phyloP scores from a whole-genome alignment of 192 early-diverging fungal species.

The Entomortierella chlamydospora region DNA sequence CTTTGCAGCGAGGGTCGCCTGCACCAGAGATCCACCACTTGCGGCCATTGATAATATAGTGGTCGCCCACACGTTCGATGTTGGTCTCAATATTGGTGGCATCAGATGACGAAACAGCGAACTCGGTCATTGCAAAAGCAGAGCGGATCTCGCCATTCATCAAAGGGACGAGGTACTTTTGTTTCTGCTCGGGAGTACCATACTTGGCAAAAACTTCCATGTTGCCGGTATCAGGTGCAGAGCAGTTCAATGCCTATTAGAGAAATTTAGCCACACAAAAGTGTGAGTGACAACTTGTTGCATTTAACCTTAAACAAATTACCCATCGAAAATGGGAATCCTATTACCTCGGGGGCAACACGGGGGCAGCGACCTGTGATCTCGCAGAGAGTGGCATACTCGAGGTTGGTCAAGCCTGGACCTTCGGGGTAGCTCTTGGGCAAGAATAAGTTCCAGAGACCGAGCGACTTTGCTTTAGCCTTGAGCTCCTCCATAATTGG shows the following conservation, averaged over 20 bases:
- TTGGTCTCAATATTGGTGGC: slow-evolving; percentile 95
- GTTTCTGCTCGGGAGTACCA: slow-evolving; percentile 87
- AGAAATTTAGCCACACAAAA: no score
- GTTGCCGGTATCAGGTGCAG: slow-evolving; percentile 97
- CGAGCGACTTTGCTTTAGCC: slow-evolving; percentile 82
- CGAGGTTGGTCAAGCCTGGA: slow-evolving; percentile 92
- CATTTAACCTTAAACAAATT: no score
- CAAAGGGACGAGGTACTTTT: slow-evolving; percentile 82
- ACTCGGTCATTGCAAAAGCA: slow-evolving; percentile 99
- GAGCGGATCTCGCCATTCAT: slow-evolving; percentile 94
- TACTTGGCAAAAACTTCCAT: slow-evolving; percentile 99
- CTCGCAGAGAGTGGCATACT: slow-evolving; percentile 94
- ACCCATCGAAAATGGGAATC: no score
- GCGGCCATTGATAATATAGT: slow-evolving; percentile 80
- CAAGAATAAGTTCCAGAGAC: slow-evolving; percentile 98
- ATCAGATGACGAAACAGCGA: slow-evolving; percentile 94
- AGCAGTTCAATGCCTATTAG: slow-evolving; percentile 86
- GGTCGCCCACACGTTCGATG: slow-evolving; percentile 75
- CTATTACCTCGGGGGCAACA: slow-evolving; percentile 87
- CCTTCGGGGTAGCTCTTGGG: slow-evolving; percentile 83
- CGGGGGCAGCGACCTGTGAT: slow-evolving; percentile 83
- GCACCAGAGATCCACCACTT: slow-evolving; percentile 99
- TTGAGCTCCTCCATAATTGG: slow-evolving; percentile 92
- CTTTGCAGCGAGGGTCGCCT: slow-evolving; percentile 91
- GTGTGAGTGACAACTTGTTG: no score